A percentile compares a stretch with the other conserved stretches of the same genome.
phyloP scores from a whole-genome alignment of 2,329 filamentous ascomycete genomes.

The Colletotrichum camelliae region DNA sequence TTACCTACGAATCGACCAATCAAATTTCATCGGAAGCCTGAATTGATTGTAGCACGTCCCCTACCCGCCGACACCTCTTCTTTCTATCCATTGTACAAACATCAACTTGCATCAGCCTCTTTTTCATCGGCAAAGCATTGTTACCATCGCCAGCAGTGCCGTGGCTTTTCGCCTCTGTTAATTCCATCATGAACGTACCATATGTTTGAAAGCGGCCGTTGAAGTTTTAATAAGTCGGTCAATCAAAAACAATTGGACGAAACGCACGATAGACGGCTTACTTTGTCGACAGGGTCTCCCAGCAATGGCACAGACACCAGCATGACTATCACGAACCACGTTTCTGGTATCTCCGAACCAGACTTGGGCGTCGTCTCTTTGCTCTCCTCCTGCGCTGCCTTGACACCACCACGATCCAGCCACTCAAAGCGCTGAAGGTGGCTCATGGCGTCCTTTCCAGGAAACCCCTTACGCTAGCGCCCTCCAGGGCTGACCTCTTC shows the following conservation, averaged over 20 bases:
- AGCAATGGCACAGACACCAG: neutral
- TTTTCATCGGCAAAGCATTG: neutral
- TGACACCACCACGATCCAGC: neutral
- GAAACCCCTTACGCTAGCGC: neutral
- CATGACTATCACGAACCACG: neutral
- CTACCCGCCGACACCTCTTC: neutral
- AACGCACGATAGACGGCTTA: neutral
- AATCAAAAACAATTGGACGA: neutral
- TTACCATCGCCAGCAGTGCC: neutral
- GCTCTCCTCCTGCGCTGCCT: neutral
- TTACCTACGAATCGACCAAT: neutral
- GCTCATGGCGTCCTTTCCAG: neutral
- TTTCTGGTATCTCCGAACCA: neutral
- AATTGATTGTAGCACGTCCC: neutral
- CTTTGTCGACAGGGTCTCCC: neutral
- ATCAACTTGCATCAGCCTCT: neutral
- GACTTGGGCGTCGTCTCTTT: neutral
- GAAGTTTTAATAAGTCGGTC: no score
- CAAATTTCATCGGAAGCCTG: neutral
- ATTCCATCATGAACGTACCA: neutral
- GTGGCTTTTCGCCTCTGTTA: neutral
- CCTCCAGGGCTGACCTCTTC: neutral
- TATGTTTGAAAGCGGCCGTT: no score
- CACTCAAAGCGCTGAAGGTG: neutral
- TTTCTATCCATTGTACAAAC: neutral